phyloP scores from a whole-genome alignment of 768 basidiomycete genomes.

The Dentipellis sp. region DNA sequence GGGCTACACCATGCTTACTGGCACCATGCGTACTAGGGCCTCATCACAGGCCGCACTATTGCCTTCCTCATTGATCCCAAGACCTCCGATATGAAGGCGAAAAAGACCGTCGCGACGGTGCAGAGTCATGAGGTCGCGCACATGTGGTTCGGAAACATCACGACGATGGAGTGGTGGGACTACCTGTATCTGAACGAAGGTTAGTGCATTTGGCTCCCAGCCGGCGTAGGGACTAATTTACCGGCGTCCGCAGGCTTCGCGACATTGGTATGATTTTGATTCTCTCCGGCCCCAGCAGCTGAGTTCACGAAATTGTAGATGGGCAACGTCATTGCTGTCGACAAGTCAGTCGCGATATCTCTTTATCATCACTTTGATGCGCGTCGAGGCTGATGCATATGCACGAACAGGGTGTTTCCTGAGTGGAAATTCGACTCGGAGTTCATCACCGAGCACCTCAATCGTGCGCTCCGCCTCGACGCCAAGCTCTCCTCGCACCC shows the following conservation, averaged over 20 bases:
- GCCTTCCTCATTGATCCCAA: conserved; percentile 76
- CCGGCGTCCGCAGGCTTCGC: conserved; percentile 66
- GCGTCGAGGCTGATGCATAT: background rate
- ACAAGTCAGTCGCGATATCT: conserved; percentile 5
- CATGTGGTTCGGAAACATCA: conserved; percentile 91
- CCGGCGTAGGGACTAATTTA: too few species aligned
- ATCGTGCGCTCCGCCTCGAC: conserved; percentile 73
- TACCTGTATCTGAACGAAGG: conserved; percentile 78
- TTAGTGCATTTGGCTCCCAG: conserved; percentile 29
- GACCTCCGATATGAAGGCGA: conserved; percentile 59
- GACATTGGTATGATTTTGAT: conserved; percentile 42
- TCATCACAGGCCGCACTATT: conserved; percentile 83
- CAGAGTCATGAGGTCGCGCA: conserved; percentile 86
- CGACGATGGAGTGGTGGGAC: conserved; percentile 92
- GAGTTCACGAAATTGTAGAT: conserved; percentile 26
- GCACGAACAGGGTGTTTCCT: conserved; percentile 50
- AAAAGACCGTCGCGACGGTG: conserved; percentile 67
- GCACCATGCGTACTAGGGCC: conserved; percentile 35
- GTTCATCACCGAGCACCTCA: conserved; percentile 75
- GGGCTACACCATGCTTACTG: background rate
- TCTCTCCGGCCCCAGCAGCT: background rate
- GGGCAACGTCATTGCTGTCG: conserved; percentile 31
- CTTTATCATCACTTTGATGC: background rate
- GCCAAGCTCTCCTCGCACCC: conserved; percentile 85
- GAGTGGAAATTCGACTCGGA: conserved; percentile 80